Conservation (phyloP, 2,329 filamentous ascomycete species). For the Helotiales sp. region DNA sequence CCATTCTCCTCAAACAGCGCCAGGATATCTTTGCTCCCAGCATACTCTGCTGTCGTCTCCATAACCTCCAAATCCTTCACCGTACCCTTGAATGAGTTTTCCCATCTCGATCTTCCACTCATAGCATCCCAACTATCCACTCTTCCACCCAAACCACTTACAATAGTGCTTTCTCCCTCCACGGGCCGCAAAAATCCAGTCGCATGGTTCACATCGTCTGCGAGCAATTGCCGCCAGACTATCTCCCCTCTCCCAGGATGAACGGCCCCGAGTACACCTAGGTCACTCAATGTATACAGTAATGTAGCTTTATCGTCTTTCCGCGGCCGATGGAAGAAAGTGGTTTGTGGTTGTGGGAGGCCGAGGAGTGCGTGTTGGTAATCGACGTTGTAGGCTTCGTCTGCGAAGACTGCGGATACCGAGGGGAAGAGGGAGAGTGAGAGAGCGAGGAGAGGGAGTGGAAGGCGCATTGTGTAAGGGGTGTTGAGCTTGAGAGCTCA, state of each 20-base stretch:
- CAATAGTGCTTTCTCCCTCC: constrained; percentile 76
- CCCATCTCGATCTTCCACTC: constrained; percentile 79
- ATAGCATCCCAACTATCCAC: constrained; percentile 83
- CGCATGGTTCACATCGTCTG: constrained; percentile 34
- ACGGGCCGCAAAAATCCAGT: constrained; percentile 62
- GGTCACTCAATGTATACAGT: constrained; percentile 86
- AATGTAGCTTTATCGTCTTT: constrained; percentile 81
- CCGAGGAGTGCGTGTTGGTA: constrained; percentile 91
- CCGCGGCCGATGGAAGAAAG: constrained; percentile 91
- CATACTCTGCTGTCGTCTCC: constrained; percentile 52
- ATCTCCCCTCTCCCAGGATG: constrained; percentile 83
- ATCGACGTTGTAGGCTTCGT: constrained; percentile 90
- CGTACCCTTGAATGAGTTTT: constrained; percentile 56
- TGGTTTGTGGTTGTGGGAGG: constrained; percentile 75
- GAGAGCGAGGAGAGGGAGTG: constrained; percentile 31
- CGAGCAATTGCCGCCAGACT: constrained; percentile 82
- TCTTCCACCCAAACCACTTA: constrained; percentile 68
- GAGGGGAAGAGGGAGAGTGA: constrained; percentile 30
- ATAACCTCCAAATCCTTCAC: constrained; percentile 76
- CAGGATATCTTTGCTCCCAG: constrained; percentile 74
- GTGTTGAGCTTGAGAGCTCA: constrained; percentile 5
- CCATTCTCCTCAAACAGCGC: constrained; percentile 61
- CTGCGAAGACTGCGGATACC: constrained; percentile 76
- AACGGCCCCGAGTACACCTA: constrained; percentile 80
- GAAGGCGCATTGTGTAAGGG: constrained; percentile 30